Evolutionary conservation across 139 green algal genomes (phyloP), one percentile per base, ranked within the genome.

Genomic region (Picochlorum sp.): DNA sequence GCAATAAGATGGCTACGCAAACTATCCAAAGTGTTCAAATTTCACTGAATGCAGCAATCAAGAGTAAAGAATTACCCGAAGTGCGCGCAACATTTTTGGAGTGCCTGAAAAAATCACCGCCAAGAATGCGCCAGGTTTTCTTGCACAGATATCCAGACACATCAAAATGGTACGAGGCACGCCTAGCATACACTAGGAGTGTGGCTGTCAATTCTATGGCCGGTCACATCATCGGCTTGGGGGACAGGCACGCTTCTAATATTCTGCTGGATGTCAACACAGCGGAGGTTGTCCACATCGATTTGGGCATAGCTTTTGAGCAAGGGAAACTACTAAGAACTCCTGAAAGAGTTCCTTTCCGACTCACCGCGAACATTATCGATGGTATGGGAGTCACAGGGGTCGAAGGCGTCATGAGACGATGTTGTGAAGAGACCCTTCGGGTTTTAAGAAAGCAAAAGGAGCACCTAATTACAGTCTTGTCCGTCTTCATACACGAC

Each of bases 231-330:
- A 83, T 98, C 31, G 92, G 92, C 3, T 74, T 98, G 52, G 91
- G 87, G 1, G 81, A 98, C 68, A 72, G 92, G 2, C 92, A 98
- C 77, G 65, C 50, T 8, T 67, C 72, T 66, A 98, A 98, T 77
- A 93, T 98, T 33, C 81, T 98, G 52, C 60, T 98, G 18, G 72
- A 96, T 57, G 57, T 60, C 13, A 29, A 39, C 40, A 91, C 78
- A 10, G 89, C 85, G 3, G 87, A 91, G 65, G 84, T 98, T 43
- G 79, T 97, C 63, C 92, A 98, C 78, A 98, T 98, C 31, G 92
- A 98, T 78, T 82, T 98, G 41, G 92, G 92, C 30, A 80, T 98
- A 5, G 93, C 92, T 0, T 98, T 98, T 68, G 92, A 98, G 69
- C 89, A 96, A 65, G 85, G 69, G 55, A 64, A 67, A 52, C 85